These are phyloP conservation scores for Tylopilus sp. DNA, from an alignment of 768 basidiomycete genomes.

Conservation along the genomic window DNA sequence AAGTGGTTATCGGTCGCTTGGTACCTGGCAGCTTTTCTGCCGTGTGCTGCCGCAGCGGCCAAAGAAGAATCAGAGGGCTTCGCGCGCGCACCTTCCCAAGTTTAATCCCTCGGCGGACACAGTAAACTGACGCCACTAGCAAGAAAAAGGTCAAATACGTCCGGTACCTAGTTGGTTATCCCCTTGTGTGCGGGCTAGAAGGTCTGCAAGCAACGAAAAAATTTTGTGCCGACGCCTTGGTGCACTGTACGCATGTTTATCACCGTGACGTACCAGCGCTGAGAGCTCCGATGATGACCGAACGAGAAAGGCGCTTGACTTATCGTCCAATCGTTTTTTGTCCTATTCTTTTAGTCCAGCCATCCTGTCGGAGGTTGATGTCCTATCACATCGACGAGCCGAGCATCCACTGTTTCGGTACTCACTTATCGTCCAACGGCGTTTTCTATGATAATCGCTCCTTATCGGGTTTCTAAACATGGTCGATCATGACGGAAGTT, in stretches of 20 bases:
- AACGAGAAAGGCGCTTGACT: not conserved
- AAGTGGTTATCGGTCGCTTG: not conserved
- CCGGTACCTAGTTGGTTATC: not conserved
- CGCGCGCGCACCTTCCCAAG: too few relatives aligned
- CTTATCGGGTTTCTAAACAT: not conserved
- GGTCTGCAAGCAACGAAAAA: too few relatives aligned
- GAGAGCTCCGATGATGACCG: not conserved
- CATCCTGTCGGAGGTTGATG: not conserved
- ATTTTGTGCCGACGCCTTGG: not conserved
- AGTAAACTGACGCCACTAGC: too few relatives aligned
- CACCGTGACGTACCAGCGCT: not conserved
- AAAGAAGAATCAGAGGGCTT: too few relatives aligned
- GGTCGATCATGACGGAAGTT: not conserved
- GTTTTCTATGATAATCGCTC: not conserved
- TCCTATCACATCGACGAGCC: not conserved
- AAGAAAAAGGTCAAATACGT: too few relatives aligned
- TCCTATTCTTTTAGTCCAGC: not conserved
- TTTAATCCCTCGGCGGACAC: too few relatives aligned
- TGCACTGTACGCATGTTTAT: not conserved
- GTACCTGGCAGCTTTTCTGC: too few relatives aligned
- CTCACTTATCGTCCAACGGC: conserved; percentile 1
- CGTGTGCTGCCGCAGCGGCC: too few relatives aligned
- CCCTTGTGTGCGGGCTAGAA: not conserved
- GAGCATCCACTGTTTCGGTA: not conserved
- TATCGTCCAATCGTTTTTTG: conserved; percentile 1